Percentiles rank a stretch among this genome's conserved stretches.
phyloP scores from a whole-genome alignment of 305 asterid species.

The Galium porrigens region DNA sequence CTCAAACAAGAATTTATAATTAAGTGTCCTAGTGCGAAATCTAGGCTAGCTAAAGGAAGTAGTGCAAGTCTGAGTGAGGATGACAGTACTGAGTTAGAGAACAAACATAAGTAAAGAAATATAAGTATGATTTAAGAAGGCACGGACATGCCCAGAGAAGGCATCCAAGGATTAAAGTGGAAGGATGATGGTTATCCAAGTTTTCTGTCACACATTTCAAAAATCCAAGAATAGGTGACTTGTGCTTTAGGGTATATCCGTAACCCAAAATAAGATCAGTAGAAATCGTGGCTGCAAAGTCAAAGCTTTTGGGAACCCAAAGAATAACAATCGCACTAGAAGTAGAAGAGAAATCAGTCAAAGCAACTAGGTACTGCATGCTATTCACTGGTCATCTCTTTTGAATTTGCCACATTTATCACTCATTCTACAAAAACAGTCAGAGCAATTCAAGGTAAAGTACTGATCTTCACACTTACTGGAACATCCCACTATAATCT shows the following conservation, averaged over 20 bases:
- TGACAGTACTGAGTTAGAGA: not conserved
- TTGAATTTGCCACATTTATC: not conserved
- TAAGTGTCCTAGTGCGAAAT: not conserved
- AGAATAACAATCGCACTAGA: not conserved
- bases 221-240: not conserved
- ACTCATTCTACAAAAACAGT: not conserved
- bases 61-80: not conserved
- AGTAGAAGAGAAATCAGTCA: not conserved
- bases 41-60: not conserved
- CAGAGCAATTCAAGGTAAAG: not conserved
- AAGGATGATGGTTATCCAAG: not conserved
- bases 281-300: not conserved
- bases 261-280: not conserved
- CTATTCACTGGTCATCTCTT: not conserved
- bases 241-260: not conserved
- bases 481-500: not conserved
- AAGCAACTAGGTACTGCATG: not conserved
- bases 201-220: not conserved
- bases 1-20: not conserved
- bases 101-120: not conserved
- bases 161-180: not conserved
- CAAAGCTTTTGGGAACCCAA: not conserved
- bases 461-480: not conserved
- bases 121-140: not conserved
- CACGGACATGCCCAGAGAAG: not conserved